Evolutionary conservation across 163 green algal genomes (phyloP).

Genomic region (Scenedesmus sp.): DNA sequence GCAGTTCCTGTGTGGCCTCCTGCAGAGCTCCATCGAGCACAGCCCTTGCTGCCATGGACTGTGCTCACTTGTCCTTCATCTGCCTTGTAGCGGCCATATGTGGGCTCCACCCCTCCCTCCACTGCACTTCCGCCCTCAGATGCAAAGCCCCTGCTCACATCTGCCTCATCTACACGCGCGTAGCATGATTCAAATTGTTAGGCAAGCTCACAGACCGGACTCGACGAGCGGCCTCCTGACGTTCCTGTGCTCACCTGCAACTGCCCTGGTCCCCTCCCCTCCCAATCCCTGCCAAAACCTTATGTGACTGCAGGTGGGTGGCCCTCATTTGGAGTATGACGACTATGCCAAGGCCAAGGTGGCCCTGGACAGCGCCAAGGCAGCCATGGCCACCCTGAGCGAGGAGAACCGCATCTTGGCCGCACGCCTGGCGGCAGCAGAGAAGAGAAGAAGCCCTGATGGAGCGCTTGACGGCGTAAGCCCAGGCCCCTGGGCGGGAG

Average conservation of each 20-base stretch:
- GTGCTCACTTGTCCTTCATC: background rate
- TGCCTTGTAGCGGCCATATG: too few species aligned
- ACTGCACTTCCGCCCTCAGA: too few species aligned
- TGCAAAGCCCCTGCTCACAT: too few species aligned
- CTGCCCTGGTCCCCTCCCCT: background rate
- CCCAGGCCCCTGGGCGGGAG: background rate
- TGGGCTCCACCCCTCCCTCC: background rate
- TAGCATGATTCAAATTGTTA: too few species aligned
- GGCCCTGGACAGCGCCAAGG: conserved; percentile 44
- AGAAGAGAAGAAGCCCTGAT: conserved; percentile 45
- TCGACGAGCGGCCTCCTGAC: too few species aligned
- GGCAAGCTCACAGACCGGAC: too few species aligned
- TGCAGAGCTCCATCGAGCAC: background rate
- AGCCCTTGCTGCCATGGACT: background rate
- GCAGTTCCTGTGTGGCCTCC: background rate
- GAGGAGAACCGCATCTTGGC: conserved; percentile 48
- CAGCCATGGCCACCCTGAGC: conserved; percentile 38
- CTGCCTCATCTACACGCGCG: too few species aligned
- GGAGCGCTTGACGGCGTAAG: conserved; percentile 18
- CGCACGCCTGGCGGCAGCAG: conserved; percentile 19
- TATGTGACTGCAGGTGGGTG: background rate
- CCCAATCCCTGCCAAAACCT: background rate
- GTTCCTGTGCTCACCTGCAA: background rate
- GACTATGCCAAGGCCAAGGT: conserved; percentile 50
- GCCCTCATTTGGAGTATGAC: conserved; percentile 41